phyloP scores from a whole-genome alignment of 257 asterid species.

The Solanum sejunctum region DNA sequence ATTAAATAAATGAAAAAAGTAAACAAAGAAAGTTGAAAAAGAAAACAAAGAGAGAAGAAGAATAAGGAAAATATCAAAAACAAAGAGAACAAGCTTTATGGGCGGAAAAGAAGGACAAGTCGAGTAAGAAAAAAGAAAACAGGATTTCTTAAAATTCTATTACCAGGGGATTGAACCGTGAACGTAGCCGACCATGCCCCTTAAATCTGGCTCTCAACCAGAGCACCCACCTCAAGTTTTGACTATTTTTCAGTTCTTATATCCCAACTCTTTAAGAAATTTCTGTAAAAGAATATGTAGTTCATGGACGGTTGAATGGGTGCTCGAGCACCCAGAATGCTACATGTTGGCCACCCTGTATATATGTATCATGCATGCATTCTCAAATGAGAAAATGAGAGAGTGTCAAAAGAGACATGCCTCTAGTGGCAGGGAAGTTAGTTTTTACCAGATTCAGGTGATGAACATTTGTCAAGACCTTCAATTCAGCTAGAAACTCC shows the following conservation, averaged over 20 bases:
- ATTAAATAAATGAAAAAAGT: not conserved
- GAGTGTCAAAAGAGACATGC: not conserved
- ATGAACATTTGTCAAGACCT: constrained; percentile 88
- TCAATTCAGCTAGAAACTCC: constrained; percentile 91
- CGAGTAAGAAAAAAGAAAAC: not conserved
- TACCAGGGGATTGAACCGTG: not conserved
- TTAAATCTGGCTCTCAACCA: not conserved
- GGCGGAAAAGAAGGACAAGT: not conserved
- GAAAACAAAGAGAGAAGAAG: not conserved
- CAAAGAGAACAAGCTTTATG: not conserved
- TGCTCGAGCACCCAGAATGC: not conserved
- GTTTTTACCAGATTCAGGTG: constrained; percentile 89
- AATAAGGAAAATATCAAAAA: not conserved
- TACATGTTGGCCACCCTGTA: not conserved
- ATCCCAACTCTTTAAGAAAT: not conserved
- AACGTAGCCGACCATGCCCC: not conserved
- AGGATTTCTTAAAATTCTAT: not conserved
- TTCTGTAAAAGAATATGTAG: not conserved
- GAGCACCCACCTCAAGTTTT: not conserved
- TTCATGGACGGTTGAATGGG: not conserved
- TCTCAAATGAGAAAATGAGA: not conserved
- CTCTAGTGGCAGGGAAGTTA: not conserved
- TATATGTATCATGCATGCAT: not conserved
- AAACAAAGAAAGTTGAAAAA: not conserved
- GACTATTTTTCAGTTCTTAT: not conserved